Evolutionary conservation across 495 filamentous ascomycete genomes (phyloP), one percentile per base, ranked within the genome.

Genomic region (Penicilliopsis zonata): DNA sequence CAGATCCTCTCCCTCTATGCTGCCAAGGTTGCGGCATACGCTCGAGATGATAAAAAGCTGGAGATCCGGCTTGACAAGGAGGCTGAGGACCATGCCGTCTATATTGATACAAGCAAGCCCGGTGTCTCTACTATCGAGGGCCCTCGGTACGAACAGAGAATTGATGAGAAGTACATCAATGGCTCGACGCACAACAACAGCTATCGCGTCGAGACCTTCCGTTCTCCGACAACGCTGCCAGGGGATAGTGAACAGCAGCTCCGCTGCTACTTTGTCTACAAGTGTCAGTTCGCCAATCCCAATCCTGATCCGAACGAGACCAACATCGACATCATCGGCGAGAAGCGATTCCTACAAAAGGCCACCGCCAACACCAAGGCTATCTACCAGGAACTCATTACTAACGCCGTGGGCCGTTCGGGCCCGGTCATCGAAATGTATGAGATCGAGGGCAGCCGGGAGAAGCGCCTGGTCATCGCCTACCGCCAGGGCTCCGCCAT

Each of bases 381-480:
- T 32, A 76, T 96, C 43, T 98, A 98, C 56, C 82, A 93, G 51
- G 78, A 87, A 40, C 80, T 94, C 50, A 86, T 98, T 52, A 73
- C 79, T 41, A 70, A 75, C n/a, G 84, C 82, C 9, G 84, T 93
- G 40, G 59, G 59, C 32, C 63, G 90, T 23, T 86, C 79, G 14
- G 90, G 90, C 1, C 90, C 90, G 2, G 92, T 98, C 39, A 96
- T 98, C 42, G 88, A 96, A 57, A 84, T 94, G 54, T 96, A 86
- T 50, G 92, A 96, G 52, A 86, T 98, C 33, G 84, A 95, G 45
- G 78, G 74, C 33, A 82, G 79, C 26, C 71, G 77, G 30, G 92
- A 96, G 64, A 94, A 92, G 70, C 61, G 90, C 43, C 65, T 98
- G 36, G 86, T 98, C 36, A 75, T 96, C 47, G 92, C 86, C 21